Evolutionary conservation across 2,329 filamentous ascomycete species (phyloP).

Genomic region (Nemania abortiva): DNA sequence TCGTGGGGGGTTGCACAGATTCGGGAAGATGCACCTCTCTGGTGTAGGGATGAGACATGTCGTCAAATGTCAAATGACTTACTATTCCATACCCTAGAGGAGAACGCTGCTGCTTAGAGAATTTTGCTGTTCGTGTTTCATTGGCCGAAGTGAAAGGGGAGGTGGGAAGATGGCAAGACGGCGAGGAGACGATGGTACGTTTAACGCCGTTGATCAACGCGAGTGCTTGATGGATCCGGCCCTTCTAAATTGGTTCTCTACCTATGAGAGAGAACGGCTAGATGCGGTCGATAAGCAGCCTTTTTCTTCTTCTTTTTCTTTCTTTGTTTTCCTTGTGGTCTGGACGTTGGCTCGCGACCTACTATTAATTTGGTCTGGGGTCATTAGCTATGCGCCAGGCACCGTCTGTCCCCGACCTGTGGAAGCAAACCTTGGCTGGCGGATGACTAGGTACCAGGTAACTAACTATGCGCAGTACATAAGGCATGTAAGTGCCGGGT

Average conservation of each 20-base stretch:
- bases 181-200: conserved; percentile 13
- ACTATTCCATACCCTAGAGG: conserved; percentile 3
- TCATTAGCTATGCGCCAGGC: conserved; percentile 1
- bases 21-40: conserved; percentile 29
- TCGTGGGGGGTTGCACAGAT: conserved; percentile 31
- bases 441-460: too few relatives aligned
- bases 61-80: conserved; percentile 39
- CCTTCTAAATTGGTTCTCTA: conserved; percentile 10
- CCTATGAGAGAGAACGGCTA: not conserved
- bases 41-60: conserved; percentile 27
- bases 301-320: not conserved
- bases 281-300: not conserved
- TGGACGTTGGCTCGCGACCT: not conserved
- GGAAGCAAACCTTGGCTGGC: not conserved
- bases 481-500: too few relatives aligned
- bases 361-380: not conserved
- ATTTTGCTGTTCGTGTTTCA: conserved; percentile 13
- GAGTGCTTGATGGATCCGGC: conserved; percentile 3
- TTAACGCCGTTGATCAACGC: not conserved
- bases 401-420: not conserved
- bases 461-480: too few relatives aligned
- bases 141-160: conserved; percentile 8
- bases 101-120: conserved; percentile 10
- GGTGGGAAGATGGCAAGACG: conserved; percentile 20
- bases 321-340: too few relatives aligned